Evolutionary conservation across 768 basidiomycete genomes (phyloP).

Genomic region (Sarcodon sp.): DNA sequence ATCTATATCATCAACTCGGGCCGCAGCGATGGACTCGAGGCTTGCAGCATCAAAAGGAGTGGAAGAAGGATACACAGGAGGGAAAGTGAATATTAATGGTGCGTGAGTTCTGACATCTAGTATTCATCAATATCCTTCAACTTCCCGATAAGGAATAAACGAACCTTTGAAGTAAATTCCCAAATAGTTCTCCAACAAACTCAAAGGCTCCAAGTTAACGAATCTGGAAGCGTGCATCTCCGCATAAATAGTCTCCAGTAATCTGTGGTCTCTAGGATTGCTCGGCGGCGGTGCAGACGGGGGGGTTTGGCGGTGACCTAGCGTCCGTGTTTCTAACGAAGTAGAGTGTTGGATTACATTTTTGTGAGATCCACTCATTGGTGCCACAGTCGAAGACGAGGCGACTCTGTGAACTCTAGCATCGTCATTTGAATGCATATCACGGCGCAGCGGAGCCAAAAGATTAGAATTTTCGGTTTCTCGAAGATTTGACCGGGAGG

Average conservation of each 20-base stretch:
- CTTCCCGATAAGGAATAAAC: constrained; percentile 3
- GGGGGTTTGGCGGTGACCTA: too few species aligned
- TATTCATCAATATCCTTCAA: not conserved
- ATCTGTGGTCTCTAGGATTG: constrained; percentile 56
- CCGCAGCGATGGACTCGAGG: not conserved
- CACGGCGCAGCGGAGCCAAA: too few species aligned
- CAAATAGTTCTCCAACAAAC: constrained; percentile 43
- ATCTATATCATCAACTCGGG: not conserved
- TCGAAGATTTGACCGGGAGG: too few species aligned
- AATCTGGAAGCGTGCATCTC: constrained; percentile 59
- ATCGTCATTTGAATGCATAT: too few species aligned
- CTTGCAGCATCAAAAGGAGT: not conserved
- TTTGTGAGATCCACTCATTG: too few species aligned
- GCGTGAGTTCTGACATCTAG: constrained; percentile 57
- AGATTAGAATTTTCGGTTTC: too few species aligned
- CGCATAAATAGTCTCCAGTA: constrained; percentile 51
- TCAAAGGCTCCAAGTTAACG: constrained; percentile 54
- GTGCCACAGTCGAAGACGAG: too few species aligned
- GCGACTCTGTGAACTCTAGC: too few species aligned
- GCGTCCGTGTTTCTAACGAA: too few species aligned
- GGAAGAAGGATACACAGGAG: constrained; percentile 19
- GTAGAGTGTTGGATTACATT: too few species aligned
- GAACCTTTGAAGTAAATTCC: constrained; percentile 51
- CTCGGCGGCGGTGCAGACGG: constrained; percentile 11
- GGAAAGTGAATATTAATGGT: constrained; percentile 48